Evolutionary conservation across 108 stramenopile species (phyloP), one percentile per base, ranked within the genome.

Genomic region (Skeletonema menzelii): DNA sequence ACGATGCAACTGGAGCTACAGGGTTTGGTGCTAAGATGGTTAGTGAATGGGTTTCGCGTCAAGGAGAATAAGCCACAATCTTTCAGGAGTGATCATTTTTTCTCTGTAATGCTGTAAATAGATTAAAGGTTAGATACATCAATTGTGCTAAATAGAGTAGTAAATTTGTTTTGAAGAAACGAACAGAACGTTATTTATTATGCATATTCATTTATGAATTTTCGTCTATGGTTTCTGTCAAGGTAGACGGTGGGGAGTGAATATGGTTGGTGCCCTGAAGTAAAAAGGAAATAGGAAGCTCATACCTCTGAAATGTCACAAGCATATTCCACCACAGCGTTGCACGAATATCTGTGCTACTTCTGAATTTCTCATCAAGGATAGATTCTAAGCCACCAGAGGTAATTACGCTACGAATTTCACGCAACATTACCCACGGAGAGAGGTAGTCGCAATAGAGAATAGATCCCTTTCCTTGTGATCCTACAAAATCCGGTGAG

Each of bases 1-100:
- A 91, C 63, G 85, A 87, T 58, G 85, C 87, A 68, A 69, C 31
- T 34, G 95, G 94, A 8, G 94, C 95, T 37, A 99, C 97, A 27
- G 98, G 98, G 19, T 97, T 91, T 76, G 98, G 98, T 26, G 91
- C 95, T 8, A 92, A 94, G 82, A 77, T 96, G 27, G 91, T 96
- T 0, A 75, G 87, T 5, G 86, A 97, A 49, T 98, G 96, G 95
- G 87, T 98, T 12, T 65, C 65, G 27, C 87, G 87, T 27, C 91
- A 92, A 72, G 78, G 79, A n/a, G 58, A 84, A 53, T 77, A 73
- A 22, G 49, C 37, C n/a, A 32, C 28, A 28, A 14, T 8, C 31
- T 56, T 10, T 14, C 20, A 53, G 49, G 49, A 53, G 49, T 22
- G 19, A 53, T 53, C 19, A 24, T 22, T 10, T 8, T 7, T 22